A percentile compares a stretch with the other conserved stretches of the same genome.
Evolutionary conservation across 352 stramenopile species (phyloP).

Genomic region (Phytophthora capsici): DNA sequence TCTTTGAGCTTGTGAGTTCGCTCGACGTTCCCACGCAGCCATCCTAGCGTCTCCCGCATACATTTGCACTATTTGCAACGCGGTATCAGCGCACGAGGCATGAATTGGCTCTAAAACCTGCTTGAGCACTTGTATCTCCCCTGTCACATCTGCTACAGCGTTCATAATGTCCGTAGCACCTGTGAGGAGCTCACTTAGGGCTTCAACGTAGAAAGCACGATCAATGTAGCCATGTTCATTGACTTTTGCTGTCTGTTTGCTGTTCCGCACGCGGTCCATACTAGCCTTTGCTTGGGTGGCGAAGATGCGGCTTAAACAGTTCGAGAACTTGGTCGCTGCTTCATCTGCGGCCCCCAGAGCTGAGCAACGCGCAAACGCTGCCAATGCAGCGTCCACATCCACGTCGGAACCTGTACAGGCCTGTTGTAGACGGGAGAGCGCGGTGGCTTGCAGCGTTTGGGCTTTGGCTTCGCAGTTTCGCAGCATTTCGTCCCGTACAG

Average conservation of each 20-base stretch:
- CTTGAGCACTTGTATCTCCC: constrained; percentile 41
- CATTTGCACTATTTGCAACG: constrained; percentile 75
- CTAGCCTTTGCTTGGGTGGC: constrained; percentile 54
- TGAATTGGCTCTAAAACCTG: constrained; percentile 71
- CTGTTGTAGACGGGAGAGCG: constrained; percentile 49
- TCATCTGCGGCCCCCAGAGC: constrained; percentile 44
- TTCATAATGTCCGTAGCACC: constrained; percentile 83
- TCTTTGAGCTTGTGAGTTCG: constrained; percentile 60
- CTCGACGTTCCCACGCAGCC: constrained; percentile 77
- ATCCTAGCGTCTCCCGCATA: constrained; percentile 79
- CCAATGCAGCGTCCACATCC: constrained; percentile 62
- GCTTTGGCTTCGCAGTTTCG: constrained; percentile 78
- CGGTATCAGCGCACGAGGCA: constrained; percentile 50
- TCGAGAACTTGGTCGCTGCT: constrained; percentile 43
- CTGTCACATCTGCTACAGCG: constrained; percentile 69
- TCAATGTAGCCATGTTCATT: constrained; percentile 89
- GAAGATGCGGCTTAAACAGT: constrained; percentile 63
- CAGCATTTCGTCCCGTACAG: constrained; percentile 82
- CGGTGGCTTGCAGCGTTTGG: constrained; percentile 40
- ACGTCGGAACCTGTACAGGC: constrained; percentile 44
- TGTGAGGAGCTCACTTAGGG: constrained; percentile 71
- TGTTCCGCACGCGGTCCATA: constrained; percentile 55
- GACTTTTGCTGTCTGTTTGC: constrained; percentile 61
- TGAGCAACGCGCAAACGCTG: constrained; percentile 58
- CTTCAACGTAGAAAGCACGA: constrained; percentile 81